phyloP scores from a whole-genome alignment of 2,329 filamentous ascomycete genomes.

The Periconia sp. region DNA sequence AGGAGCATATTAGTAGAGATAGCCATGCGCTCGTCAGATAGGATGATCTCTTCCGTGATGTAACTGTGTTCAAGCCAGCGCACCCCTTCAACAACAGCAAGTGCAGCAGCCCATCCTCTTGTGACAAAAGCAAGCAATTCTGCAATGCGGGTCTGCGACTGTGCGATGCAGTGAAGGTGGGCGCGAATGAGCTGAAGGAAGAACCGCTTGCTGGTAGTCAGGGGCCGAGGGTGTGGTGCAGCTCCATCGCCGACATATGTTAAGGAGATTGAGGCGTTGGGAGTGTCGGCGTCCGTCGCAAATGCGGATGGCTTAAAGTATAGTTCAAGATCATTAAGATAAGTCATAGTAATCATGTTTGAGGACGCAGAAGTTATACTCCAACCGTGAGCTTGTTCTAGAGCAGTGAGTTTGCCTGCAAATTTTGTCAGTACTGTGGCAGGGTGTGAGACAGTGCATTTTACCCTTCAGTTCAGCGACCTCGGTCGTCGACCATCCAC shows the following conservation, averaged over 20 bases:
- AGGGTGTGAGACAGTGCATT: slow-evolving; percentile 17
- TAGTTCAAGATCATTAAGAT: slow-evolving; percentile 73
- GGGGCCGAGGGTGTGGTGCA: slow-evolving; percentile 59
- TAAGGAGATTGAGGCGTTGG: slow-evolving; percentile 64
- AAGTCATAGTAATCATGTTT: slow-evolving; percentile 71
- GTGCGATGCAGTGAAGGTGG: slow-evolving; percentile 67
- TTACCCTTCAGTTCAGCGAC: slow-evolving; percentile 79
- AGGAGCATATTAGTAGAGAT: slow-evolving; percentile 70
- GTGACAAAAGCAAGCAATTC: slow-evolving; percentile 66
- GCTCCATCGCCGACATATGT: slow-evolving; percentile 70
- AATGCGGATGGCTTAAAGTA: slow-evolving; percentile 73
- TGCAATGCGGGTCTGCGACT: slow-evolving; percentile 62
- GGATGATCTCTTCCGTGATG: slow-evolving; percentile 67
- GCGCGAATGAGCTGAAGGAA: slow-evolving; percentile 76
- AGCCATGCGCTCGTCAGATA: slow-evolving; percentile 68
- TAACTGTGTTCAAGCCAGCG: slow-evolving; percentile 67
- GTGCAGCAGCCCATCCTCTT: slow-evolving; percentile 70
- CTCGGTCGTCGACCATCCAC: slow-evolving; percentile 86
- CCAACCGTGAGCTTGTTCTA: slow-evolving; percentile 75
- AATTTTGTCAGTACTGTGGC: slow-evolving; percentile 43
- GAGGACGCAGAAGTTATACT: slow-evolving; percentile 68
- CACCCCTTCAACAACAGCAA: slow-evolving; percentile 65
- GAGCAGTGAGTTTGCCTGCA: slow-evolving; percentile 66
- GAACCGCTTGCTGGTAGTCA: slow-evolving; percentile 73
- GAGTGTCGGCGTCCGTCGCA: slow-evolving; percentile 50